Base-by-base conservation (phyloP, 202 grass and related monocot species). In the Cymbopogon flexuosus region DNA sequence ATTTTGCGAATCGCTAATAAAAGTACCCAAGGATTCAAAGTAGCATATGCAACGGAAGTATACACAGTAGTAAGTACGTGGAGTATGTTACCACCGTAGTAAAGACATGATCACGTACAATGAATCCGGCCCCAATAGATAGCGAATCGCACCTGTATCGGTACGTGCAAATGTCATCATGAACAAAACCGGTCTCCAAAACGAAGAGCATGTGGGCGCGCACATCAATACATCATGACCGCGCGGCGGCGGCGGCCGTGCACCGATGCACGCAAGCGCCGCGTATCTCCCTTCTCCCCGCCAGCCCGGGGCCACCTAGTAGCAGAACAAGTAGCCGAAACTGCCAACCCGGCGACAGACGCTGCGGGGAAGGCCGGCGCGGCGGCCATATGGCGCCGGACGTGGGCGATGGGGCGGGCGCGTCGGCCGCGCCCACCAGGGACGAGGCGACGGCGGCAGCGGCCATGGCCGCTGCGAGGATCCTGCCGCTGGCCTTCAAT, bases 301-400 rank as follows among this genome's bases (percentile, higher is more conserved):
- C 54, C 8, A 22, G 6, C n/a, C 0, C 54, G 0, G 18, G 18
- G 2, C 62, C 16, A 34, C 43, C 18, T n/a, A n/a, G 70, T 37
- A 82, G 58, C 81, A 85, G 71, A 81, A 84, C 65, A 85, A 65
- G 70, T 70, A 81, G 35, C 77, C 72, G 77, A 89, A 45, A 15
- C 31, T 33, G 77, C 82, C 1, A 57, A 33, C 0, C 65, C 77
- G 10, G 64, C 71, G 13, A 81, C 23, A 0, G 65, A 84, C 8
- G 76, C 27, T 41, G 54, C 78, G 0, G 72, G 60, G 47, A 89
- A 78, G 40, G 65, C 67, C 15, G 83, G 78, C 0, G 65, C 49
- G 11, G 65, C 65, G 21, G 2, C 56, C 43, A n/a, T n/a, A 1
- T 8, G 70, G 65, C 56, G 64, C 42, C 60, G 21, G 64, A 72